These are phyloP conservation scores for Talaromyces ruber DNA, from an alignment of 495 filamentous ascomycete species.

Conservation along the genomic window DNA sequence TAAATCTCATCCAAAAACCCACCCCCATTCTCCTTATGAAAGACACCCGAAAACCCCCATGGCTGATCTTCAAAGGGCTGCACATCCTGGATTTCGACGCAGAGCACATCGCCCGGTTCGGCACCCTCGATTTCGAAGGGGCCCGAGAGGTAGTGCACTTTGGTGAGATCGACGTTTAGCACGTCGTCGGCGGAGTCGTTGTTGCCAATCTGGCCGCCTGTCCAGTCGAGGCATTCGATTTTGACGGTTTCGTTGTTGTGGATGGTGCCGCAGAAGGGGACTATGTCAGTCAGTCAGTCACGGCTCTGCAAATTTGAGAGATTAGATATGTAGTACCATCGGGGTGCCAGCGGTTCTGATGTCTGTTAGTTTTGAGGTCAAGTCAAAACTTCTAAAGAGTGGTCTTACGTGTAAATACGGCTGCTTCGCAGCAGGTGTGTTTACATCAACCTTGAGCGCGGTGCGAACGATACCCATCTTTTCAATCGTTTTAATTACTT, in stretches of 20 bases:
- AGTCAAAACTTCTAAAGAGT: not conserved
- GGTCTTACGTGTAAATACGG: slow-evolving; percentile 64
- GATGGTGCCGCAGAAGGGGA: slow-evolving; percentile 69
- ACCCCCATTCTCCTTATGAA: slow-evolving; percentile 75
- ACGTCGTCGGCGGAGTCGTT: slow-evolving; percentile 87
- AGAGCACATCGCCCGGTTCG: slow-evolving; percentile 75
- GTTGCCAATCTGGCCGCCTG: slow-evolving; percentile 82
- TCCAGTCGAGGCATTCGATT: slow-evolving; percentile 91
- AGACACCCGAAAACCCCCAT: slow-evolving; percentile 90
- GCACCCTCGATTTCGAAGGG: slow-evolving; percentile 87
- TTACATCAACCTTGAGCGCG: slow-evolving; percentile 65
- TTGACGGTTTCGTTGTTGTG: slow-evolving; percentile 84
- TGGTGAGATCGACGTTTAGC: slow-evolving; percentile 74
- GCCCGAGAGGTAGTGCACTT: slow-evolving; percentile 80
- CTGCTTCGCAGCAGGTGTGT: slow-evolving; percentile 71
- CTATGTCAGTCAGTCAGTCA: slow-evolving; percentile 27
- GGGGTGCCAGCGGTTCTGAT: not conserved
- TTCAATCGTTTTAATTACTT: not conserved
- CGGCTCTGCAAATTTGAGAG: not conserved
- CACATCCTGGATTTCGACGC: slow-evolving; percentile 94
- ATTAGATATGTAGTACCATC: slow-evolving; percentile 3
- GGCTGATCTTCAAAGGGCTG: slow-evolving; percentile 81
- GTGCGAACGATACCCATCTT: slow-evolving; percentile 46
- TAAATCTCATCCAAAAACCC: slow-evolving; percentile 90
- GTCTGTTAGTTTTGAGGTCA: not conserved